phyloP scores from a whole-genome alignment of 176 grass and related monocot species.

The Ampelocalamus luodianensis region DNA sequence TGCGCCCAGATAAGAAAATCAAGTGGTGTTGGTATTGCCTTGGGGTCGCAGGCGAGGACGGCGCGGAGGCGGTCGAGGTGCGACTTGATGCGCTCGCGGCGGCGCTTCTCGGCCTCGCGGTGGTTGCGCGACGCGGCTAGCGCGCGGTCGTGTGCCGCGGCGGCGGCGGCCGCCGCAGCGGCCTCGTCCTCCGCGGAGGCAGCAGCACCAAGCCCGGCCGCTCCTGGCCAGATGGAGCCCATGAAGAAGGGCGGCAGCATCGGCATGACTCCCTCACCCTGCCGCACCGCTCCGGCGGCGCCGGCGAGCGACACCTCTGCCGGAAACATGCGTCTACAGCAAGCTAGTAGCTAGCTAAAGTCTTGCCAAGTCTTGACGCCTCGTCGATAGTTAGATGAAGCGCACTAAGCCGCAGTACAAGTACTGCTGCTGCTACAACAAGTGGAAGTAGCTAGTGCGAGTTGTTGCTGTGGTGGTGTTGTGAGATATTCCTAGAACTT shows the following conservation, averaged over 20 bases:
- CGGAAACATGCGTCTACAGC: conserved; percentile 28
- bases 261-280: conserved; percentile 30
- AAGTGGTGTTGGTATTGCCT: conserved; percentile 48
- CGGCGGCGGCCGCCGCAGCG: not conserved
- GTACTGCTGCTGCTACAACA: not conserved
- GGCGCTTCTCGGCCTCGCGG: conserved; percentile 91
- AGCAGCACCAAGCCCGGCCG: not conserved
- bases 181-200: conserved; percentile 48
- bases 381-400: not conserved
- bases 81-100: conserved; percentile 96
- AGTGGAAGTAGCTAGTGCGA: not conserved
- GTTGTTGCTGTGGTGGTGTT: not conserved
- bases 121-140: conserved; percentile 82
- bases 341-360: not conserved
- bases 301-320: conserved; percentile 37
- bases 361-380: not conserved
- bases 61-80: conserved; percentile 88
- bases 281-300: conserved; percentile 16
- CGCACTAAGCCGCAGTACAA: not conserved
- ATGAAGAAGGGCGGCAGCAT: conserved; percentile 67
- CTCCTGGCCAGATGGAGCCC: conserved; percentile 43
- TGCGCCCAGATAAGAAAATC: not conserved
- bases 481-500: conserved; percentile 48
- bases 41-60: conserved; percentile 93
- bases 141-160: conserved; percentile 63